Conservation (phyloP, 352 stramenopile genomes). For the Phytopythium chamaehyphon region DNA sequence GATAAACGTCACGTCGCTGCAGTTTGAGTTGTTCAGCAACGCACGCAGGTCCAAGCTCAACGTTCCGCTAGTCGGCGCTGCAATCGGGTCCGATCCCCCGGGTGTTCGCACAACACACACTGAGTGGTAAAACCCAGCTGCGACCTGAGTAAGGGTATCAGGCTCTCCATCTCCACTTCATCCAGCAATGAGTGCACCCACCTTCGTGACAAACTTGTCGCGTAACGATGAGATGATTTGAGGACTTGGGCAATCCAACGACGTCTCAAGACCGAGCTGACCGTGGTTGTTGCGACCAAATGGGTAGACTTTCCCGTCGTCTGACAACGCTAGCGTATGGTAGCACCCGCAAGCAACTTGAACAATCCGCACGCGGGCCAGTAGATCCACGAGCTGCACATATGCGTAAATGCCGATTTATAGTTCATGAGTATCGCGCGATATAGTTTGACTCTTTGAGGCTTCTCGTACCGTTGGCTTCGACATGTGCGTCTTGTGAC, state of each 20-base stretch:
- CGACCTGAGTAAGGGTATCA: constrained; percentile 41
- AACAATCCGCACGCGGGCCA: constrained; percentile 53
- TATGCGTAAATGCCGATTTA: too few species aligned
- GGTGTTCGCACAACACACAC: constrained; percentile 44
- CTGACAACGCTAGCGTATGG: constrained; percentile 77
- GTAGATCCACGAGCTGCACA: constrained; percentile 40
- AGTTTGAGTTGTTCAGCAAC: constrained; percentile 81
- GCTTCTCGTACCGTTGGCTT: constrained; percentile 39
- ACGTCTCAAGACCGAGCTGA: constrained; percentile 82
- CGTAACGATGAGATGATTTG: constrained; percentile 68
- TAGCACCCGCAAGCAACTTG: constrained; percentile 83
- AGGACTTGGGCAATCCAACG: constrained; percentile 63
- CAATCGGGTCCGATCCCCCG: constrained; percentile 7
- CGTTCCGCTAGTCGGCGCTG: constrained; percentile 19
- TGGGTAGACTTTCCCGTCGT: constrained; percentile 87
- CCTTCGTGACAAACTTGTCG: constrained; percentile 57
- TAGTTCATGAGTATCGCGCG: too few species aligned
- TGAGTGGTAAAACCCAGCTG: constrained; percentile 92
- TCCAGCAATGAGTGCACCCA: constrained; percentile 11
- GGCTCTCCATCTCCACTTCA: neutral
- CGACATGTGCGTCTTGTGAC: constrained; percentile 68
- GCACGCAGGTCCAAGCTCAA: constrained; percentile 69
- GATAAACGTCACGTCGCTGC: constrained; percentile 83
- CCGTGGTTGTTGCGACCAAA: constrained; percentile 94
- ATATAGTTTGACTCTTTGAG: too few species aligned